Evolutionary conservation across 2,329 filamentous ascomycete genomes (phyloP).

Genomic region (Fusarium sp.): DNA sequence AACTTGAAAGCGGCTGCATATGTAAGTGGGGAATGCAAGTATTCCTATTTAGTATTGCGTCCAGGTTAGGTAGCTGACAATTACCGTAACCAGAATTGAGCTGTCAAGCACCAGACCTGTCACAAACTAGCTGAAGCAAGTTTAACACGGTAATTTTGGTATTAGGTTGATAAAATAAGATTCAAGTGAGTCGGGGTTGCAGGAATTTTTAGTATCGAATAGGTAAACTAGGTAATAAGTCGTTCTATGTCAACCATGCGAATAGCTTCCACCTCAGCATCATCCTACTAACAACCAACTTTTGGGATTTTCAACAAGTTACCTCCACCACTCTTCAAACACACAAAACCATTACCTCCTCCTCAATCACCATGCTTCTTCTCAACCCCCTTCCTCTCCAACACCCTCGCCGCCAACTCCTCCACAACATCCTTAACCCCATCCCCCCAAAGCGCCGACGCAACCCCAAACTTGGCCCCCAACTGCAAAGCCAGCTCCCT

Average conservation of each 20-base stretch:
- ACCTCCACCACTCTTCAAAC: background rate
- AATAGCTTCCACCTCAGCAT: background rate
- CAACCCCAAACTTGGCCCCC: constrained; percentile 31
- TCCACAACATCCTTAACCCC: constrained; percentile 37
- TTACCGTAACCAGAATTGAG: background rate
- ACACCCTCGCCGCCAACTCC: constrained; percentile 30
- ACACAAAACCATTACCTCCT: background rate
- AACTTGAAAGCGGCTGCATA: background rate
- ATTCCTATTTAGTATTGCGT: background rate
- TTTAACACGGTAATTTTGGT: background rate
- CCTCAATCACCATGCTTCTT: background rate
- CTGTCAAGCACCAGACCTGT: background rate
- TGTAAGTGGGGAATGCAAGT: background rate
- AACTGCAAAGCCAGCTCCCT: constrained; percentile 27
- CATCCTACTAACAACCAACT: background rate
- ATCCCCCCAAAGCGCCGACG: constrained; percentile 35
- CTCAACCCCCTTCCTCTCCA: constrained; percentile 22
- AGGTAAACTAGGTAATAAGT: background rate
- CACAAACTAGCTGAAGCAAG: background rate
- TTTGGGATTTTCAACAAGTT: background rate
- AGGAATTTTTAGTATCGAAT: background rate
- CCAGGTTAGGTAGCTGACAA: background rate
- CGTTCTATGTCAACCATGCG: background rate
- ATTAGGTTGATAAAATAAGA: background rate
- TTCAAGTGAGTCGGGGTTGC: background rate